phyloP scores from a whole-genome alignment of 2,329 filamentous ascomycete species.

The Diaporthe destruens region DNA sequence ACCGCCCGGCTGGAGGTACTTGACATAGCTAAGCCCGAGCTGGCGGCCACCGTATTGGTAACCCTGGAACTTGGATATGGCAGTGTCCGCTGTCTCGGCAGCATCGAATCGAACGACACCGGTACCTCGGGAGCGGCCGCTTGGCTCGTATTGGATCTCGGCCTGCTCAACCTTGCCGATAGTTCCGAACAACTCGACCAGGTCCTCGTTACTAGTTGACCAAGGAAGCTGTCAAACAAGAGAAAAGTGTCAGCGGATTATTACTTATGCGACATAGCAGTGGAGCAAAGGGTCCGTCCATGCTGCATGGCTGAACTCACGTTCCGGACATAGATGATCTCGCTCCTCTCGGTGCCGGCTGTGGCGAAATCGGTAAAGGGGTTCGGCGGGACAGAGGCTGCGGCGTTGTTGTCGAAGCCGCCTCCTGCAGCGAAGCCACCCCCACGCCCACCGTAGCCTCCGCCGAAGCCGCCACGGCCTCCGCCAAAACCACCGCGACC shows the following conservation, averaged over 20 bases:
- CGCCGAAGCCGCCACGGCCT: conserved; percentile 58
- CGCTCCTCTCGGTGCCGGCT: conserved; percentile 84
- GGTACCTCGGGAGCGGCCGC: conserved; percentile 92
- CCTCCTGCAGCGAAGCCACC: conserved; percentile 62
- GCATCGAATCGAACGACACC: conserved; percentile 96
- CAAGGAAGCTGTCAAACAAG: conserved; percentile 79
- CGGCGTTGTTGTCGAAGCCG: conserved; percentile 63
- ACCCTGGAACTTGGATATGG: conserved; percentile 96
- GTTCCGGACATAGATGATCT: conserved; percentile 95
- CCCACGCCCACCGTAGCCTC: conserved; percentile 53
- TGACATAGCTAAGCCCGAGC: conserved; percentile 92
- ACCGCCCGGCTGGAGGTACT: conserved; percentile 79
- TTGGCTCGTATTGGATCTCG: conserved; percentile 99
- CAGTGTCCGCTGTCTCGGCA: conserved; percentile 87
- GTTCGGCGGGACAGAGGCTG: conserved; percentile 76
- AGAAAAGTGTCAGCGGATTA: conserved; percentile 43
- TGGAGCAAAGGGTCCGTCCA: not conserved
- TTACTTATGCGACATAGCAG: not conserved
- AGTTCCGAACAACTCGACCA: conserved; percentile 95
- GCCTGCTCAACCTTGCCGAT: conserved; percentile 98
- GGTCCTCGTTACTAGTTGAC: conserved; percentile 98
- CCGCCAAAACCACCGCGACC: conserved; percentile 62
- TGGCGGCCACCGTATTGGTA: conserved; percentile 98
- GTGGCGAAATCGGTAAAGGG: conserved; percentile 95
- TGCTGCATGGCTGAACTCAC: conserved; percentile 66